Conservation (phyloP, 345 rosid genomes). For the Arabis hirsuta region DNA sequence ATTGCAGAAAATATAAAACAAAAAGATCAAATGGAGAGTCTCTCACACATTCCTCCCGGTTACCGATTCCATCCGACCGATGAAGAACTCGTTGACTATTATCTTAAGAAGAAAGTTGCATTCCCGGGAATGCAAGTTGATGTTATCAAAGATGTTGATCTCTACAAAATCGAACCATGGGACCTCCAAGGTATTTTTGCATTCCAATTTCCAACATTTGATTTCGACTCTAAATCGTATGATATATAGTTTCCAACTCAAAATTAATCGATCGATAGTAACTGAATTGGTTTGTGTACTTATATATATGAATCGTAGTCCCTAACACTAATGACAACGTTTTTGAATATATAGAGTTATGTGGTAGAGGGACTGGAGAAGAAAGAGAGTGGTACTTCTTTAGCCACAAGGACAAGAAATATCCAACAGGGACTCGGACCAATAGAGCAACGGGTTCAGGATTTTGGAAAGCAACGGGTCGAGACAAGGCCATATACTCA, state of each 20-base stretch:
- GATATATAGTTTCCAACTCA: background rate
- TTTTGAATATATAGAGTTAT: constrained; percentile 55
- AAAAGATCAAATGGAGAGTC: constrained; percentile 49
- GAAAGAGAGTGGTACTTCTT: constrained; percentile 96
- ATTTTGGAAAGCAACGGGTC: constrained; percentile 99
- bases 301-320: background rate
- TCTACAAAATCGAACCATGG: constrained; percentile 86
- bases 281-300: background rate
- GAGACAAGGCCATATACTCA: constrained; percentile 89
- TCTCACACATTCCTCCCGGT: constrained; percentile 71
- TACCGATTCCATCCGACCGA: constrained; percentile 85
- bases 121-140: constrained; percentile 69
- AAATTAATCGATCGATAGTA: no score
- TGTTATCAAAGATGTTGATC: constrained; percentile 79
- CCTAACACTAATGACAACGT: background rate
- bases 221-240: background rate
- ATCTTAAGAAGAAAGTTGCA: constrained; percentile 67
- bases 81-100: constrained; percentile 80
- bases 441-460: constrained; percentile 97
- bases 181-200: constrained; percentile 66
- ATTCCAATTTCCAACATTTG: background rate
- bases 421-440: constrained; percentile 96
- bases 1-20: constrained; percentile 31
- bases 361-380: constrained; percentile 82
- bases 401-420: constrained; percentile 95